phyloP scores from a whole-genome alignment of 306 rosid species.

The Sechiopsis laciniata region DNA sequence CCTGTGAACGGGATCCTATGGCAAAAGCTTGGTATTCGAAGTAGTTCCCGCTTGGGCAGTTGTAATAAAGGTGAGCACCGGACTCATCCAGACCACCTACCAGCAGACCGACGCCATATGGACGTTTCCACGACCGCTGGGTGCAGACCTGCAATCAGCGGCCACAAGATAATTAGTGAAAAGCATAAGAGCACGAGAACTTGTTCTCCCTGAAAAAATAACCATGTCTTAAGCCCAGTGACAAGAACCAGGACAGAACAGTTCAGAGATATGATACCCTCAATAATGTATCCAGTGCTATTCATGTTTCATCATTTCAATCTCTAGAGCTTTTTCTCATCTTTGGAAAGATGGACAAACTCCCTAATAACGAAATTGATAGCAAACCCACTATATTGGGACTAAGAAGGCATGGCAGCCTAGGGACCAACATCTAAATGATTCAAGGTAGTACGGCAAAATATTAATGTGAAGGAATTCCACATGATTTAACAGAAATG shows the following conservation, averaged over 20 bases:
- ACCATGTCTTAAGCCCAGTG: neutral
- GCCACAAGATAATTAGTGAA: neutral
- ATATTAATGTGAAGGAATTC: neutral
- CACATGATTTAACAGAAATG: neutral
- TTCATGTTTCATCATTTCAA: neutral
- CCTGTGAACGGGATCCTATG: conserved; percentile 98
- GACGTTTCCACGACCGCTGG: conserved; percentile 98
- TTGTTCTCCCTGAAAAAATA: neutral
- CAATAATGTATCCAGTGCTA: neutral
- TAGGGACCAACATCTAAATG: neutral
- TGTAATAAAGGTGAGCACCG: conserved; percentile 95
- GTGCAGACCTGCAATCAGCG: conserved; percentile 71
- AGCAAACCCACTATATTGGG: too few relatives aligned
- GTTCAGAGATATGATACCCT: neutral
- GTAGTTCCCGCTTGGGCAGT: conserved; percentile 99
- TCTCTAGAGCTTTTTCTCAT: neutral
- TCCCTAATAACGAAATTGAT: neutral
- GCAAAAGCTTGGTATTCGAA: conserved; percentile 98
- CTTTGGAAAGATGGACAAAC: neutral
- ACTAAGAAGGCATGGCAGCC: neutral
- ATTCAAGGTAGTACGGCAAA: too few relatives aligned
- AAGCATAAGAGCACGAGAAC: neutral
- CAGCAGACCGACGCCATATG: conserved; percentile 93
- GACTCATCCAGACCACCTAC: conserved; percentile 93
- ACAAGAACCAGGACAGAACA: neutral